These are phyloP conservation scores for Pisolithus orientalis DNA, from an alignment of 768 basidiomycete genomes.

Conservation along the genomic window DNA sequence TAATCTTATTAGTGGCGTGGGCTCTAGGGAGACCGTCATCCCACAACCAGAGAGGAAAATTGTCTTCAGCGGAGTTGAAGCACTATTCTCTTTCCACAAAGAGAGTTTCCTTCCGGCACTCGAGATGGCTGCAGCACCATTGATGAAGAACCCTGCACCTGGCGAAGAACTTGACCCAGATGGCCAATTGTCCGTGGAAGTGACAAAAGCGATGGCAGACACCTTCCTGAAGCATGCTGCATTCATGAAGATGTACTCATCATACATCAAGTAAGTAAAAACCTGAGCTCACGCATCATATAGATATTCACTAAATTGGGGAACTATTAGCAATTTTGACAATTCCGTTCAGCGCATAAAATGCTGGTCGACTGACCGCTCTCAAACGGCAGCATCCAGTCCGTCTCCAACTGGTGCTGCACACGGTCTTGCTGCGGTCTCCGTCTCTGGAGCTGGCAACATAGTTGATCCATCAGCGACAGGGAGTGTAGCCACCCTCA, in stretches of 20 bases:
- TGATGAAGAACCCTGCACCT: constrained; percentile 46
- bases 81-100: constrained; percentile 86
- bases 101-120: constrained; percentile 90
- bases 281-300: background rate
- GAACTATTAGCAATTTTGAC: constrained; percentile 75
- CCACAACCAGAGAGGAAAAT: constrained; percentile 82
- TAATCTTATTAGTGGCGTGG: constrained; percentile 62
- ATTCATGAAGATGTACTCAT: constrained; percentile 98
- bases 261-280: constrained; percentile 84
- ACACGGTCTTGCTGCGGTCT: constrained; percentile 31
- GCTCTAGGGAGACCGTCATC: constrained; percentile 75
- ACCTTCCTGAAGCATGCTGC: constrained; percentile 93
- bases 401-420: constrained; percentile 51
- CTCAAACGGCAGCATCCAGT: constrained; percentile 24
- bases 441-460: constrained; percentile 34
- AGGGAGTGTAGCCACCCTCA: constrained; percentile 48
- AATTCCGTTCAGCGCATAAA: constrained; percentile 84
- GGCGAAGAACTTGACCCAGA: constrained; percentile 55
- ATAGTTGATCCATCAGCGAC: constrained; percentile 34
- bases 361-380: constrained; percentile 69
- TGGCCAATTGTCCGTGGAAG: constrained; percentile 65
- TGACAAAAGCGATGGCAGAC: constrained; percentile 76
- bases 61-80: constrained; percentile 88
- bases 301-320: constrained; percentile 9
- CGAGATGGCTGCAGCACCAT: constrained; percentile 65